phyloP scores from a whole-genome alignment of 805 yeast species.

The Yarrowia deformans region DNA sequence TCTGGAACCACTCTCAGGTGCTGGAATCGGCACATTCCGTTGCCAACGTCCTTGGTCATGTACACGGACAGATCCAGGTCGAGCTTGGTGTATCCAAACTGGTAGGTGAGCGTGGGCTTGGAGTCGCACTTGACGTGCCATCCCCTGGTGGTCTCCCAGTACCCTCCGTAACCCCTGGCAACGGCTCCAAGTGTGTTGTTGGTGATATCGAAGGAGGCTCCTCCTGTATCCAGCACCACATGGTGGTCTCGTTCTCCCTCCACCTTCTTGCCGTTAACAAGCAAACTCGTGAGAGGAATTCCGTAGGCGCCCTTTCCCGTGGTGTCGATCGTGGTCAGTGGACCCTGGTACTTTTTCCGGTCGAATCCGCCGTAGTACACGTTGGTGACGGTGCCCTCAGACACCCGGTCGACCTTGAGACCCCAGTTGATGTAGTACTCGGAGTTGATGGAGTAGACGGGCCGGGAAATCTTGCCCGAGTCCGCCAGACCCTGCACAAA shows the following conservation, averaged over 20 bases:
- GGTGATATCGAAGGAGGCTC: neutral
- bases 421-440: conserved; percentile 1
- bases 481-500: conserved; percentile 13
- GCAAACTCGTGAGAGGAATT: neutral
- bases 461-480: neutral
- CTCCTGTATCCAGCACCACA: conserved; percentile 4
- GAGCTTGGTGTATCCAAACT: conserved; percentile 7
- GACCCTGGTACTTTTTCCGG: conserved; percentile 9
- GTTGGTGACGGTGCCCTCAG: neutral
- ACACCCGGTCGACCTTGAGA: neutral
- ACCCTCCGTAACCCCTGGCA: neutral
- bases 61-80: neutral
- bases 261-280: neutral
- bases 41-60: neutral
- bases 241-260: neutral
- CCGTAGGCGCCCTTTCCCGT: neutral
- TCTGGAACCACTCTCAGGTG: neutral
- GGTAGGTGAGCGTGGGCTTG: conserved; percentile 10
- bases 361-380: conserved; percentile 17
- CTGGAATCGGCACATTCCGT: neutral
- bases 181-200: conserved; percentile 3
- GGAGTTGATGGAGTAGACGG: neutral
- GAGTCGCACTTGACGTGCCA: neutral
- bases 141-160: neutral
- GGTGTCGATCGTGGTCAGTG: neutral